Evolutionary conservation across 2,329 filamentous ascomycete species (phyloP), one percentile per base, ranked within the genome.

Genomic region (Zasmidium angulare): DNA sequence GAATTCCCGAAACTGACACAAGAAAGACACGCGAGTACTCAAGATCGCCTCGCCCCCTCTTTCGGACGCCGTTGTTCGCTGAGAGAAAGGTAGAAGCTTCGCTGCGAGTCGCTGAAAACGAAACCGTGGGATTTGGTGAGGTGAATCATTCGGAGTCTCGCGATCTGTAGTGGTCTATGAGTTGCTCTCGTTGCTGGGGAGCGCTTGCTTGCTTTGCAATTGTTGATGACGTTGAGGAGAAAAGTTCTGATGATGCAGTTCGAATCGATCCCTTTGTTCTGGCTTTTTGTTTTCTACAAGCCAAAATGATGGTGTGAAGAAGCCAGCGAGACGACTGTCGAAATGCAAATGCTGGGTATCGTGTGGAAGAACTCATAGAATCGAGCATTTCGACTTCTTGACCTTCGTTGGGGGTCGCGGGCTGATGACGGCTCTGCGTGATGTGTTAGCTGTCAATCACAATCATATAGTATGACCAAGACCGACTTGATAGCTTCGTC

Each of bases 401-500:
- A 81, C 76, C 79, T 86, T 78, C 26, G 77, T 70, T 63, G 82
- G 77, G 20, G 86, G 85, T 68, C 84, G 81, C 59, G 89, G 88
- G 77, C 87, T 89, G 62, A 91, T 79, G 51, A 91, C 88, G 63
- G 88, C 88, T 70, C 88, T 91, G 69, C 14, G 21, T 22, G 40
- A 19, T 14, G 2, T 12, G 20, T 61, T 50, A 61, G 29, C n/a
- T 14, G 29, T 46, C 7, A 4, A 21, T 12, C 11, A 2, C n/a
- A 24, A 11, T 20, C 49, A 14, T n/a, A 29, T 17, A 47, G 12
- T 49, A 4, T 26, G 19, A 17, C 79, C 88, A n/a, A n/a, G 19
- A 17, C 79, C 69, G 80, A 98, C 95, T 95, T 89, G 74, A 99
- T 99, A 31, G 95, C 95, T 79, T 97, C 93, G 74, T 99, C 95